Conservation (phyloP, 148 eudicot genomes). For the Dianthus caryophyllus region DNA sequence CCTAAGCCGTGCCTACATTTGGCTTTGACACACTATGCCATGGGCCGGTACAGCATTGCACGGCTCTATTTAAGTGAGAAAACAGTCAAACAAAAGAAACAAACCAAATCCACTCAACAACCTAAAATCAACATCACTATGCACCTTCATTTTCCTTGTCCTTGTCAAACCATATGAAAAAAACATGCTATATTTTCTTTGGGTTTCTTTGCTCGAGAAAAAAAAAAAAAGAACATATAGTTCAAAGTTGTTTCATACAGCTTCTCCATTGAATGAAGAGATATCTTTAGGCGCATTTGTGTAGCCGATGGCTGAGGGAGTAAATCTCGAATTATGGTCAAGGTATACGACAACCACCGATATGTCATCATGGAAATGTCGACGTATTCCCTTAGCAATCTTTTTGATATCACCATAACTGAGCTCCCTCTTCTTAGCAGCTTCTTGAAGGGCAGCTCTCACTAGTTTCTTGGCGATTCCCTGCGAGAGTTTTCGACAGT, state of each 20-base stretch:
- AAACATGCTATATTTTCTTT: background rate
- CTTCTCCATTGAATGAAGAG: constrained; percentile 23
- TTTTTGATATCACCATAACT: constrained; percentile 39
- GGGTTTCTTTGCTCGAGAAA: background rate
- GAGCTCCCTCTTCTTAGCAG: constrained; percentile 45
- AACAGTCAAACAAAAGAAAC: constrained; percentile 1
- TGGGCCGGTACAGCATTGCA: too few relatives aligned
- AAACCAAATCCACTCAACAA: constrained; percentile 1
- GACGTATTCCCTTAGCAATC: constrained; percentile 40
- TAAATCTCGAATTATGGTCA: constrained; percentile 30
- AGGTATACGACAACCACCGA: constrained; percentile 47
- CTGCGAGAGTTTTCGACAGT: constrained; percentile 19
- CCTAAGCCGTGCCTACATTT: too few relatives aligned
- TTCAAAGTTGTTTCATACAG: background rate
- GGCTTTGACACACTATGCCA: too few relatives aligned
- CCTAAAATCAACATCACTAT: constrained; percentile 19
- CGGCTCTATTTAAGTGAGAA: too few relatives aligned
- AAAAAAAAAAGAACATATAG: background rate
- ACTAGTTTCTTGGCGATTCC: constrained; percentile 48
- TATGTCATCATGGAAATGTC: constrained; percentile 53
- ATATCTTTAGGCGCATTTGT: constrained; percentile 41
- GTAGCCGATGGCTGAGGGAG: constrained; percentile 21
- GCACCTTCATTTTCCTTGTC: background rate
- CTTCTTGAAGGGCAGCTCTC: constrained; percentile 42
- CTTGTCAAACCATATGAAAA: background rate